phyloP scores from a whole-genome alignment of 768 basidiomycete genomes.

The Boletus rubroflammeus region DNA sequence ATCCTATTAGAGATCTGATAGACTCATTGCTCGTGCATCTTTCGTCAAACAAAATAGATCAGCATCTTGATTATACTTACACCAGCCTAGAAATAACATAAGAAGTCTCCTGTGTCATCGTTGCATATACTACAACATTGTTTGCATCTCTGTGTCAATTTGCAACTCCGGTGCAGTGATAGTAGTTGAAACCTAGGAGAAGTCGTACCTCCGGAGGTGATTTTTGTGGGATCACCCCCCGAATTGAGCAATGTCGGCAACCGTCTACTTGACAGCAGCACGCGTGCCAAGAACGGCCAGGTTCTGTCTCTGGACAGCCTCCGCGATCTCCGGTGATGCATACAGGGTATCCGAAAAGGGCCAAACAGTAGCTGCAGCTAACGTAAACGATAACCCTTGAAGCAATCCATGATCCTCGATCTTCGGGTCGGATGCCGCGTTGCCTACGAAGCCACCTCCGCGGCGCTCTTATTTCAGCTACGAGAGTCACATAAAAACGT shows the following conservation, averaged over 20 bases:
- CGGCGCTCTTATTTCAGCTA: neutral
- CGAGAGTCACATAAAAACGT: neutral
- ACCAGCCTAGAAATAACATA: neutral
- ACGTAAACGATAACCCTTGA: constrained; percentile 3
- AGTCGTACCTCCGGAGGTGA: neutral
- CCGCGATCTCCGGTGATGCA: neutral
- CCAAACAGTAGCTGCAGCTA: neutral
- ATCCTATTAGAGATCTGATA: too few relatives aligned
- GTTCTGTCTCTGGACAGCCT: neutral
- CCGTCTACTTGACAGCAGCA: neutral
- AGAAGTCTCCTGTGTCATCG: neutral
- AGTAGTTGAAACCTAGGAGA: neutral
- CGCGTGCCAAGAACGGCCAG: neutral
- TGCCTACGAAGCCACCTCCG: neutral
- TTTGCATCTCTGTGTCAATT: neutral
- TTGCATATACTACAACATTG: neutral
- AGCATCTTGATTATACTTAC: neutral
- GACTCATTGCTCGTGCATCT: neutral
- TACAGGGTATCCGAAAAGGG: neutral
- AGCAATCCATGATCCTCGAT: neutral
- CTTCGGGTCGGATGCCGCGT: neutral
- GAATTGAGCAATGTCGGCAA: neutral
- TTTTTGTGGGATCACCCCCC: neutral
- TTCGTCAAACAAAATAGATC: neutral
- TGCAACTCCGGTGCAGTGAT: neutral